A percentile compares a stretch with the other conserved stretches of the same genome.
phyloP scores from a whole-genome alignment of 108 stramenopile species.

The Seminavis robusta region DNA sequence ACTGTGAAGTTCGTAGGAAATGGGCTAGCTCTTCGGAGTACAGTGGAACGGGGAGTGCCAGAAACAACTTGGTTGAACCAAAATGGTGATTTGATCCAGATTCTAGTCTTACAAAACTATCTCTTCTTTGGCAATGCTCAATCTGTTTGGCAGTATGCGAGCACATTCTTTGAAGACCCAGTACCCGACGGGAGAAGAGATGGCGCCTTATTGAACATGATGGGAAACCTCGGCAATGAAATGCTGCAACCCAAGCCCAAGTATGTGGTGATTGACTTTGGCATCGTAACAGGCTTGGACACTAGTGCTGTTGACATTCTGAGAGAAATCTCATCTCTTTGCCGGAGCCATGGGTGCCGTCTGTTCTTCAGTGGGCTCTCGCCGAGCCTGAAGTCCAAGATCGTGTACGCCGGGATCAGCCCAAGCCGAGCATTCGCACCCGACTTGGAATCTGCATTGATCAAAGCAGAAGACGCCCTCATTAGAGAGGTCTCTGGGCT shows the following conservation, averaged over 20 bases:
- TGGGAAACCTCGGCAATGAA: slow-evolving; percentile 2
- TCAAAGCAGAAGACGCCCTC: slow-evolving; percentile 73
- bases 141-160: slow-evolving; percentile 54
- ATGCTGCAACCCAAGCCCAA: slow-evolving; percentile 52
- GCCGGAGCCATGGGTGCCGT: slow-evolving; percentile 39
- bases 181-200: too few species aligned
- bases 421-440: slow-evolving; percentile 35
- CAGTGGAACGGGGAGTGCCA: slow-evolving; percentile 51
- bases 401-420: slow-evolving; percentile 43
- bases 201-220: too few species aligned
- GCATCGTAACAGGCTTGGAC: slow-evolving; percentile 70
- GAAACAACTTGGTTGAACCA: slow-evolving; percentile 60
- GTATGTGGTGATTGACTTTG: slow-evolving; percentile 59
- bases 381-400: slow-evolving; percentile 23
- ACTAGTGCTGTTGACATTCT: slow-evolving; percentile 64
- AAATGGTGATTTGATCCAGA: slow-evolving; percentile 65
- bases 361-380: slow-evolving; percentile 54
- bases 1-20: slow-evolving; percentile 70
- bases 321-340: slow-evolving; percentile 45
- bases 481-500: slow-evolving; percentile 33
- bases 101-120: slow-evolving; percentile 68
- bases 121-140: slow-evolving; percentile 82
- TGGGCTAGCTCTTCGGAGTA: slow-evolving; percentile 62
- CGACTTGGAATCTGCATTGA: slow-evolving; percentile 56
- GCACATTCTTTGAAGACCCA: slow-evolving; percentile 75